Evolutionary conservation across 2,329 filamentous ascomycete genomes (phyloP).

Genomic region (Penicillium polonicum): DNA sequence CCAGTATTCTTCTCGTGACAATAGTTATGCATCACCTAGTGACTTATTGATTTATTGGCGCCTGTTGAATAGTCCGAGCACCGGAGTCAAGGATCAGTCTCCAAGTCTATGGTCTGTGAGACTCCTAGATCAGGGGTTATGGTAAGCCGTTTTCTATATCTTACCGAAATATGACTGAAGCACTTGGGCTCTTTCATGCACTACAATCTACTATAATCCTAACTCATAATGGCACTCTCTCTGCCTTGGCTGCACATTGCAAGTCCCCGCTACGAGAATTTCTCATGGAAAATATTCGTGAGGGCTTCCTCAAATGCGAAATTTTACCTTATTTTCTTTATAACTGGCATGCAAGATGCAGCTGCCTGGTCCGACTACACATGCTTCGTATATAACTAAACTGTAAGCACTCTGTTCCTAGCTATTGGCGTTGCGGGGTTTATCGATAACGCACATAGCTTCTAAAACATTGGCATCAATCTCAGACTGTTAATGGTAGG

Average conservation of each 20-base stretch:
- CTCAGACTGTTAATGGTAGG: slow-evolving; percentile 57
- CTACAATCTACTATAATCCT: neutral
- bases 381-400: slow-evolving; percentile 65
- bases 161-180: neutral
- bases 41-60: neutral
- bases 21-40: no score
- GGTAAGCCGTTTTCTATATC: no score
- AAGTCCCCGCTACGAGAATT: slow-evolving; percentile 6
- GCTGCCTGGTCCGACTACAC: slow-evolving; percentile 61
- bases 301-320: slow-evolving; percentile 33
- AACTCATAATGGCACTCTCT: neutral
- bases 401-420: slow-evolving; percentile 63
- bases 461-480: slow-evolving; percentile 55
- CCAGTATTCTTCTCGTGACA: neutral
- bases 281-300: slow-evolving; percentile 20
- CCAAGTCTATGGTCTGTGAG: no score
- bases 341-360: slow-evolving; percentile 52
- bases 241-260: neutral
- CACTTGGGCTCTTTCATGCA: neutral
- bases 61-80: neutral
- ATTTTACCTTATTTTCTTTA: slow-evolving; percentile 39
- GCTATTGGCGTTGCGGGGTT: slow-evolving; percentile 52
- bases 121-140: neutral
- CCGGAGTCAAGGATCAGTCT: neutral
- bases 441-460: slow-evolving; percentile 51